These are phyloP conservation scores for Pleurotus tuber-regium DNA, from an alignment of 768 basidiomycete genomes.

Conservation along the genomic window DNA sequence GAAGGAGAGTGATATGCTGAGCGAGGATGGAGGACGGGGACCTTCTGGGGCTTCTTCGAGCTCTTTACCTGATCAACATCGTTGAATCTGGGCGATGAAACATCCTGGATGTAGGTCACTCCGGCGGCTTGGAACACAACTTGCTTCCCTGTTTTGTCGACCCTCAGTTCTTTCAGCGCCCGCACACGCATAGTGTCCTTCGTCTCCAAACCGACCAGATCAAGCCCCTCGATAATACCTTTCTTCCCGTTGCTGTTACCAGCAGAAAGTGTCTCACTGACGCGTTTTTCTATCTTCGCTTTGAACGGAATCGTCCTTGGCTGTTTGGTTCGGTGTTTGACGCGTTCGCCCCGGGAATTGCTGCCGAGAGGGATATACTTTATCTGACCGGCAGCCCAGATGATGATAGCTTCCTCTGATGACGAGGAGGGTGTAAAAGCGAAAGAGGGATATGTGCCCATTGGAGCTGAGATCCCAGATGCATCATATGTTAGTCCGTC, in stretches of 20 bases:
- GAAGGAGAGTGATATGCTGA: constrained; percentile 66
- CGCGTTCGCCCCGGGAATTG: constrained; percentile 54
- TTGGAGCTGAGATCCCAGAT: constrained; percentile 62
- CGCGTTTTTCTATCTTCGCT: constrained; percentile 59
- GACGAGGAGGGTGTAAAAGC: constrained; percentile 53
- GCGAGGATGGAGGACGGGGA: constrained; percentile 47
- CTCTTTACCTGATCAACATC: not conserved
- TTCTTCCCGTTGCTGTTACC: constrained; percentile 26
- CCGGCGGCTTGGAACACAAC: constrained; percentile 73
- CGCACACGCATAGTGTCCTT: constrained; percentile 51
- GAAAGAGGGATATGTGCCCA: constrained; percentile 80
- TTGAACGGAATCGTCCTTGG: constrained; percentile 55
- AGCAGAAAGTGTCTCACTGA: constrained; percentile 55
- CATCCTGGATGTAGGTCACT: constrained; percentile 46
- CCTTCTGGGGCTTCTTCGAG: constrained; percentile 27
- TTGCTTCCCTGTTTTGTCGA: constrained; percentile 49
- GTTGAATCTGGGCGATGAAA: too few species aligned
- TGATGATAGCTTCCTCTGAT: constrained; percentile 53
- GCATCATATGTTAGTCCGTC: constrained; percentile 69
- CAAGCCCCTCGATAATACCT: constrained; percentile 18
- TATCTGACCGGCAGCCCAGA: constrained; percentile 76
- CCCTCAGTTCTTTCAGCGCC: constrained; percentile 59
- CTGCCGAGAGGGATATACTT: constrained; percentile 53
- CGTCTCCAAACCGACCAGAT: constrained; percentile 55
- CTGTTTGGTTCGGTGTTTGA: constrained; percentile 29